Evolutionary conservation across 2,329 filamentous ascomycete species (phyloP), one percentile per base, ranked within the genome.

Genomic region (Fusarium devonianum): DNA sequence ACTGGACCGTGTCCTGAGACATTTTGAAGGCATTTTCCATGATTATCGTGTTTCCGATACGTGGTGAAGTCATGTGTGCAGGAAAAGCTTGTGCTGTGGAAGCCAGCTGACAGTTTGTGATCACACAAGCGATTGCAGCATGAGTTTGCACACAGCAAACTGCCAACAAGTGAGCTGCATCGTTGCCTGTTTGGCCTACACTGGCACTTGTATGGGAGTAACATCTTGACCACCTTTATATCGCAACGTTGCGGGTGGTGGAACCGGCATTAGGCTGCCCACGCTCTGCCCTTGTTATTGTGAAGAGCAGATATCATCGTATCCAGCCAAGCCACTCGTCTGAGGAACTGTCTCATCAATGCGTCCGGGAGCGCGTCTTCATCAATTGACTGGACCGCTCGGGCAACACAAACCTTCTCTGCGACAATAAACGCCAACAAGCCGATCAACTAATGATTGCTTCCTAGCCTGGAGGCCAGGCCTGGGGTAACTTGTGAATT

Each of bases 31-130:
- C 34, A 26, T 35, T 28, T 21, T 25, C 17, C 8, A 30, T 16
- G 26, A 39, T 10, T 36, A 37, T 44, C 36, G 30, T 38, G n/a
- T 38, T 34, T 55, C 52, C 33, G 37, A 36, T 60, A 61, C 29
- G 25, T 16, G 38, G 49, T 53, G 49, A 58, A 41, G 49, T 19
- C 22, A 9, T 17, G 41, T 10, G 16, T 35, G 37, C 46, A 22
- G 30, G 13, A 16, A 25, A 33, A 13, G 12, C 12, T 44, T 21
- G 12, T 33, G 25, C 37, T 36, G 25, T 51, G 21, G 38, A 58
- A 25, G 18, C 25, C 45, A 47, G 26, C 28, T 51, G 33, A 34
- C 21, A 18, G 29, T 25, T 41, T 35, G 25, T 28, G 22, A 35
- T 41, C 34, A 28, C 17, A 42, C n/a, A 21, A n/a, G n/a, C n/a